Conservation (phyloP, 345 rosid species). For the Carallia brachiata region DNA sequence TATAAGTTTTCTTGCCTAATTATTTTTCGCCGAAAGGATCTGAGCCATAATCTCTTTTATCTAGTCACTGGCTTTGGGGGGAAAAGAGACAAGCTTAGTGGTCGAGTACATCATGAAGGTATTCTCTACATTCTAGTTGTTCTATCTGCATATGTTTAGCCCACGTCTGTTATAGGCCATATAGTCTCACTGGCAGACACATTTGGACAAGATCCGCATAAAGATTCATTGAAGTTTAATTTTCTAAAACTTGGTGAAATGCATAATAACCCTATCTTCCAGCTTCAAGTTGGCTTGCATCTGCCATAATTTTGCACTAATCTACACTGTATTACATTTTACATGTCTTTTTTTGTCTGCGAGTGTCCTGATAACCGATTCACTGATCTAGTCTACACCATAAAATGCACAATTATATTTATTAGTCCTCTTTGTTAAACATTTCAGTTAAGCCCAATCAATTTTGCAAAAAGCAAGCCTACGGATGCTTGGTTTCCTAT, state of each 20-base stretch:
- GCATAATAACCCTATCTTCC: too few relatives aligned
- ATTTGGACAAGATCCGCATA: too few relatives aligned
- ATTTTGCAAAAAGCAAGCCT: too few relatives aligned
- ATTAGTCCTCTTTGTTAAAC: too few relatives aligned
- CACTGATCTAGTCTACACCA: too few relatives aligned
- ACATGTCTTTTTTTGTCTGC: not conserved
- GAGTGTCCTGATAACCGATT: not conserved
- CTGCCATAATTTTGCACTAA: not conserved
- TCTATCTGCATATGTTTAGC: not conserved
- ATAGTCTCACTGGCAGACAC: not conserved
- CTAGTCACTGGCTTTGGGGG: conserved; percentile 88
- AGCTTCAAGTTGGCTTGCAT: too few relatives aligned
- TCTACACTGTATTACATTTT: not conserved
- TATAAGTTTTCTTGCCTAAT: not conserved
- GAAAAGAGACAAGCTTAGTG: conserved; percentile 74
- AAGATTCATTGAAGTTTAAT: too few relatives aligned
- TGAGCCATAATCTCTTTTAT: conserved; percentile 10
- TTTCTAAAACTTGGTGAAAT: too few relatives aligned
- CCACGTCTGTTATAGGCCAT: not conserved
- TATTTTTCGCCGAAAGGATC: conserved; percentile 10
- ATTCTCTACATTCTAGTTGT: conserved; percentile 30
- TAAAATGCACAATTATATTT: too few relatives aligned
- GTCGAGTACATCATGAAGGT: conserved; percentile 98
- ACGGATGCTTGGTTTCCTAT: too few relatives aligned
- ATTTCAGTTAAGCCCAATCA: too few relatives aligned